Base-by-base conservation (phyloP, 371 early-diverging fungal genomes). In the Mucor saturninus region DNA sequence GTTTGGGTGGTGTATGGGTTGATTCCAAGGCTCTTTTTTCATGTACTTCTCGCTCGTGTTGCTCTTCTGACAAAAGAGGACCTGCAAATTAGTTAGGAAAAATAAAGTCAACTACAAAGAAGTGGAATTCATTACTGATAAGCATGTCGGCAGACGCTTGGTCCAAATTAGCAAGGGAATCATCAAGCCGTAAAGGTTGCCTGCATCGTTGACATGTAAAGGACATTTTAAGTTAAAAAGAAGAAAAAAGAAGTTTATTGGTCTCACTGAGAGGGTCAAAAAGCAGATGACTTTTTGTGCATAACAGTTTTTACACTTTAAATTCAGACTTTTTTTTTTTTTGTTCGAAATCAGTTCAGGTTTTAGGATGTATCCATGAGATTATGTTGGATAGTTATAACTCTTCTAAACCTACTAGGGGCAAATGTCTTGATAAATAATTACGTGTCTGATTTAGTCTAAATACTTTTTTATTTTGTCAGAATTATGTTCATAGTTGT, bases 201-300 rank as follows among this genome's bases (percentile, higher is more conserved):
- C 78, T 78, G 72, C 89, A 89, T 58, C 83, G 73, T 64, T 83
- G 81, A 59, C 89, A 89, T 10, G 43, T 48, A 54, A 77, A 62
- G 11, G 72, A 58, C 70, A 69, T 69, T 31, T 52, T 11, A 26
- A 40, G 11, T n/a, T 7, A 11, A 42, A n/a, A 14, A n/a, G 4
- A 42, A 42, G 11, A 14, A 42, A 42, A 42, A 42, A 42, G 43
- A n/a, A 42, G 43, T 14, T 10, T 3, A 14, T 42, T 14, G 10
- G n/a, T n/a, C n/a, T n/a, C n/a, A n/a, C n/a, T n/a, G n/a, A n/a
- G n/a, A n/a, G n/a, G n/a, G n/a, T n/a, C n/a, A n/a, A n/a, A n/a
- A n/a, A 42, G 43, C 43, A 42, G 14, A 9, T 42, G 43, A 42
- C 43, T 14, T 10, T 4, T n/a, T n/a, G n/a, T 42, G 43, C 10